Percentiles rank a stretch among this genome's conserved stretches.
Evolutionary conservation across 1,284 basidiomycete genomes (phyloP).

Genomic region (Erythrobasidium hasegawianum): DNA sequence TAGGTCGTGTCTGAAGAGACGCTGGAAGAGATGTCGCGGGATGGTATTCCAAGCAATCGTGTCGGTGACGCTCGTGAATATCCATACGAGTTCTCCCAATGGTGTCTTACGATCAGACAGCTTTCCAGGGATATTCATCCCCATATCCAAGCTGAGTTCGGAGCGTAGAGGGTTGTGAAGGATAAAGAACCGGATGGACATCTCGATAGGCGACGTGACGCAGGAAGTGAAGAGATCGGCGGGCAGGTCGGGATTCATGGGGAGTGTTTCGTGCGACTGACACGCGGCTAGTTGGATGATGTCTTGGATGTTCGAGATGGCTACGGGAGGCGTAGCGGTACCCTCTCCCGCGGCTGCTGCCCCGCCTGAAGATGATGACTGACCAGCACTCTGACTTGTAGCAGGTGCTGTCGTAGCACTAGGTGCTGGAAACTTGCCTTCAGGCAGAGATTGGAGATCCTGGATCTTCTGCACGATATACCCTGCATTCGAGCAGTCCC

Average conservation of each 20-base stretch:
- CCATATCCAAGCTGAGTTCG: conserved; percentile 70
- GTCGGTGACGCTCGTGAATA: conserved; percentile 97
- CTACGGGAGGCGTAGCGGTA: conserved; percentile 51
- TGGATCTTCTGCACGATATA: conserved; percentile 90
- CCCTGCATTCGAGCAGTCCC: conserved; percentile 96
- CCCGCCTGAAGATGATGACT: conserved; percentile 37
- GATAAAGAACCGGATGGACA: conserved; percentile 89
- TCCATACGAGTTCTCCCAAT: conserved; percentile 97
- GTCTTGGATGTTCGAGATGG: conserved; percentile 67
- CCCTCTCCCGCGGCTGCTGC: conserved; percentile 33
- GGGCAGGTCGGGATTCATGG: conserved; percentile 92
- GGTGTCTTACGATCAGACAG: conserved; percentile 94
- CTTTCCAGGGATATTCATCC: conserved; percentile 92
- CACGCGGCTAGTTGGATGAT: conserved; percentile 96
- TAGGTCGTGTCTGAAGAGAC: conserved; percentile 90
- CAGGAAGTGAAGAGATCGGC: conserved; percentile 98
- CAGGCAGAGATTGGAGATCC: conserved; percentile 76
- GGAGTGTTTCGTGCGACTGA: conserved; percentile 82
- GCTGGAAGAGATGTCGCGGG: conserved; percentile 85
- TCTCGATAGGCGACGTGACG: conserved; percentile 96
- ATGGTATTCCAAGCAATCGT: conserved; percentile 99
- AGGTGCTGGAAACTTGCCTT: conserved; percentile 60
- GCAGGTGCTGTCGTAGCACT: conserved; percentile 28
- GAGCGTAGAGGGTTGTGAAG: conserved; percentile 71
- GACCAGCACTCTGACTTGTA: conserved; percentile 10